Evolutionary conservation across 352 stramenopile genomes (phyloP), one percentile per base, ranked within the genome.

Genomic region (Globisporangium megalacanthum): DNA sequence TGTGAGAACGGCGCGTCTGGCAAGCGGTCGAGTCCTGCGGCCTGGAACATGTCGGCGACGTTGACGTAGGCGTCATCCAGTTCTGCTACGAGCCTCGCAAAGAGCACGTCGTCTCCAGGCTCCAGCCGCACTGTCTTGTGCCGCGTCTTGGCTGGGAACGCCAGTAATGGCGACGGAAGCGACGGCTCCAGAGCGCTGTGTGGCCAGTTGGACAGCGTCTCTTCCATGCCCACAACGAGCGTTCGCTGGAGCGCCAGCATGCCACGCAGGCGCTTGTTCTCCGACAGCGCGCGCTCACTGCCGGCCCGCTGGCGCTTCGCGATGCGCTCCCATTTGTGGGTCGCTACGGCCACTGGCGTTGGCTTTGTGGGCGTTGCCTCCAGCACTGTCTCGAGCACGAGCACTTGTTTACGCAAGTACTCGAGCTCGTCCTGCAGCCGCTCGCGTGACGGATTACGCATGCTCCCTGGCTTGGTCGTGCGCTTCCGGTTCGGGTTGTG

Each of bases 351-450:
- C n/a, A n/a, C 41, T 14, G 60, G 54, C 9, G 15, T 15, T 15
- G 8, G 6, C 37, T 10, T 42, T 17, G 49, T n/a, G 14, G 58
- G 58, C 13, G 5, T 19, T 0, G 29, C 7, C 19, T 61, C 20
- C 8, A 76, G 62, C 5, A 66, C 46, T 1, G 19, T 41, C 42
- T 76, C 65, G 4, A 73, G 53, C 19, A 64, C 54, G 3, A 52
- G 49, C 0, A 70, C 62, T 11, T 66, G 61, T 31, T 55, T 44
- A 7, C 65, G 68, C 6, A 76, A 51, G 15, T 49, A 56, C 29
- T n/a, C 36, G 39, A 70, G 56, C 17, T 73, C 65, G 4, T 59
- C 36, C 46, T 62, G 60, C 49, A 64, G 46, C 4, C 65, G 65
- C 17, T 72, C 65, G 41, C 61, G 68, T 4, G 41, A 60, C 20